These are phyloP conservation scores for Acanthamoeba royreba DNA, from an alignment of 208 protist genomes.

Conservation along the genomic window DNA sequence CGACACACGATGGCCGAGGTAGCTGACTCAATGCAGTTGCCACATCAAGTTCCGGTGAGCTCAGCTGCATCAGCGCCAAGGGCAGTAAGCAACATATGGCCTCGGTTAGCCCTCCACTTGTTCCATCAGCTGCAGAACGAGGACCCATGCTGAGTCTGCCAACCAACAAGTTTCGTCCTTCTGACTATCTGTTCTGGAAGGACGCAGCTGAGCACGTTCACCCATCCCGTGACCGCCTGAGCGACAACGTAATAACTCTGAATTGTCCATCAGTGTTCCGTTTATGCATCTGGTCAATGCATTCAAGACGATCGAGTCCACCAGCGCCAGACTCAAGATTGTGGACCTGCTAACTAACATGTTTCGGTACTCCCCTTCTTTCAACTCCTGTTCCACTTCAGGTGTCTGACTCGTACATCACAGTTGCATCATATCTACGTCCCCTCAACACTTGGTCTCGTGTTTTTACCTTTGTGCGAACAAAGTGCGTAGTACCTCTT, in stretches of 20 bases:
- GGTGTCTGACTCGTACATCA: background rate
- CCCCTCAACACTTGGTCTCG: background rate
- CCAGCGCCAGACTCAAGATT: background rate
- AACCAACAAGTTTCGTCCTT: background rate
- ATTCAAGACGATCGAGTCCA: background rate
- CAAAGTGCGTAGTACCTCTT: background rate
- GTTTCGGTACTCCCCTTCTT: background rate
- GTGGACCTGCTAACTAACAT: background rate
- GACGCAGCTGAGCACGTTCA: background rate
- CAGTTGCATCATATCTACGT: background rate
- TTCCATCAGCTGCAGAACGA: background rate
- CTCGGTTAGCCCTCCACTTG: too few relatives aligned
- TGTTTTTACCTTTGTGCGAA: constrained; percentile 32
- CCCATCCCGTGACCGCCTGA: background rate
- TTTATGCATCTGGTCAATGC: background rate
- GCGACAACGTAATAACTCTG: background rate
- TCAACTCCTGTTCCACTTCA: background rate
- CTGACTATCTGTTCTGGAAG: background rate
- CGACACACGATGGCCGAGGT: background rate
- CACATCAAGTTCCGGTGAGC: background rate
- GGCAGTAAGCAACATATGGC: too few relatives aligned
- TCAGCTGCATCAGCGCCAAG: background rate
- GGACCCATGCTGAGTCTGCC: background rate
- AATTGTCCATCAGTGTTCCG: background rate
- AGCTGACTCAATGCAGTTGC: background rate